These are phyloP conservation scores for Collybia nuda DNA, from an alignment of 768 basidiomycete species.

Conservation along the genomic window DNA sequence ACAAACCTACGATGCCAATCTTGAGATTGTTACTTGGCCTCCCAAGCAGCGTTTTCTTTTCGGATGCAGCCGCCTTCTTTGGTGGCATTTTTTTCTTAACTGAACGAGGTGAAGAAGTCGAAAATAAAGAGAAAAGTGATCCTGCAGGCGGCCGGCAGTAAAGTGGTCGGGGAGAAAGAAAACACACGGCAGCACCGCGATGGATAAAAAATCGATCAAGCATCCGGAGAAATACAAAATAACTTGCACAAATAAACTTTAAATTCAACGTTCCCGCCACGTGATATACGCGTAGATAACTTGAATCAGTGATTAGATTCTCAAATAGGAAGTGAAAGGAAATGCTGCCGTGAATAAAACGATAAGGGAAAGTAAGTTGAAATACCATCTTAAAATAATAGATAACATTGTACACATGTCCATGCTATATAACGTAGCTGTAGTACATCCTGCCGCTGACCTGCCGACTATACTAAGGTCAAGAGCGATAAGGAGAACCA, in stretches of 20 bases:
- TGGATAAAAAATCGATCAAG: slow-evolving; percentile 22
- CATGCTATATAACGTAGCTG: no score
- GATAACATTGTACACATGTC: no score
- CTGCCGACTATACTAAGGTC: no score
- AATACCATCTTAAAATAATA: no score
- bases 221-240: slow-evolving; percentile 16
- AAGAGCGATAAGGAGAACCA: no score
- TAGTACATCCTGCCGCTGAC: no score
- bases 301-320: no score
- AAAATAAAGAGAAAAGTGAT: slow-evolving; percentile 23
- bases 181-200: slow-evolving; percentile 9
- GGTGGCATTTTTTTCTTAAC: slow-evolving; percentile 84
- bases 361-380: no score
- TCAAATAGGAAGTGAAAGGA: no score
- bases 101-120: slow-evolving; percentile 32
- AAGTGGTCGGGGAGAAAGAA: slow-evolving; percentile 12
- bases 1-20: slow-evolving; percentile 97
- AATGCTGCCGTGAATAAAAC: no score
- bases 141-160: slow-evolving; percentile 5
- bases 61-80: slow-evolving; percentile 73
- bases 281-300: no score
- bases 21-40: slow-evolving; percentile 96
- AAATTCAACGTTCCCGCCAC: neutral
- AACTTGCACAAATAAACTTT: slow-evolving; percentile 14
- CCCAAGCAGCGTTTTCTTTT: slow-evolving; percentile 88